Evolutionary conservation across 2,329 filamentous ascomycete genomes (phyloP), one percentile per base, ranked within the genome.

Genomic region (Alternaria arborescens): DNA sequence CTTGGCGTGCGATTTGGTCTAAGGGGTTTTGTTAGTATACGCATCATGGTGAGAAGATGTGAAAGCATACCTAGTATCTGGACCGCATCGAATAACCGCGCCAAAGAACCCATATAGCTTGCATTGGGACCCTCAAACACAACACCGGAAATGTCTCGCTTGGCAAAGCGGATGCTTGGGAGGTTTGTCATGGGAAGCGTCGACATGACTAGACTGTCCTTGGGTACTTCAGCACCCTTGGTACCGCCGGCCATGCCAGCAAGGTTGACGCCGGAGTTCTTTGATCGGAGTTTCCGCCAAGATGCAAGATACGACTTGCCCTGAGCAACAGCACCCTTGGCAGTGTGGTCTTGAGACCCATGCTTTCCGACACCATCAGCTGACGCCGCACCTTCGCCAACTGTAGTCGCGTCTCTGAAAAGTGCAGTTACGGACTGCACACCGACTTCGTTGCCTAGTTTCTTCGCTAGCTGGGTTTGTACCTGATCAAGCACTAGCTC

Each of bases 1-100:
- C 93, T 82, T 97, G 94, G 67, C 94, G 91, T 54, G 94, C 93
- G 78, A 98, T 94, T 87, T 96, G 92, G 83, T 97, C 93, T 97
- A 71, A 40, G 16, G 11, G 10, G 18, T 12, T 34, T 20, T 58
- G 6, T 71, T 60, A 69, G 64, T 20, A 52, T 28, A 38, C 24
- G 24, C 24, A 26, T 6, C 24, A 26, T 26, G 24, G 24, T 26
- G 32, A 34, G 32, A 6, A 36, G 0, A 28, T 4, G 52, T 28
- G 32, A 32, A 14, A 14, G 81, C 89, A 84, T 86, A 97, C 95
- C 95, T 75, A 99, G 84, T 58, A 94, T 87, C 81, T 98, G 95
- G 55, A 89, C 94, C 66, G 94, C 93, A 81, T 98, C 95, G 78
- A 97, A 99, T 67, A 99, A 82, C 70, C 91, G 89, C 69, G 94